Evolutionary conservation across 2,329 filamentous ascomycete genomes (phyloP), one percentile per base, ranked within the genome.

Genomic region (Dactylellina sp.): DNA sequence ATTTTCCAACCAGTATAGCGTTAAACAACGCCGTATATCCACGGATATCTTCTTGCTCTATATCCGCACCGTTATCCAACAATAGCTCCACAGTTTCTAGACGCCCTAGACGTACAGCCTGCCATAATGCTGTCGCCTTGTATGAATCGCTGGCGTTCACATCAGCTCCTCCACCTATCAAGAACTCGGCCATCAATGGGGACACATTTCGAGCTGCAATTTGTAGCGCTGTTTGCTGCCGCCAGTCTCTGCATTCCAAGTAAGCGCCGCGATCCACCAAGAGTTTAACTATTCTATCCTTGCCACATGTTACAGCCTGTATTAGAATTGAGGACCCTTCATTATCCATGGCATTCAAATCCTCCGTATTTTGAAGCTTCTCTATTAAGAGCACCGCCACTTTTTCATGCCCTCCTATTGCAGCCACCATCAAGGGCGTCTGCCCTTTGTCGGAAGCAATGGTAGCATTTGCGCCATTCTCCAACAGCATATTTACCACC

Each of bases 161-260:
- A 14, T 61, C 32, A 6, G 57, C 44, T 5, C 42, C 44, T 14
- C 20, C 40, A 9, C 47, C 11, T 61, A 61, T 24, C 3, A 61
- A 42, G 7, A 61, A 12, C 44, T 25, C 9, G 2, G 28, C 57
- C 2, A 39, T 12, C 42, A 4, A 11, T 18, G 11, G 11, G 20
- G 9, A 16, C 12, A 7, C 42, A 2, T 22, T 18, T 46, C 5
- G 2, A 4, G 42, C 14, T 5, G 42, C 42, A 3, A 9, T 4
- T 2, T n/a, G 20, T 46, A 46, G 42, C n/a, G 42, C 9, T 22
- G 42, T 46, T 22, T 22, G 42, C 5, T 22, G 9, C 11, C 3
- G 3, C 12, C 14, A 3, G 12, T 40, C 12, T 4, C 37, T 40
- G 9, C 4, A 32, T 4, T 32, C 28, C 28, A 32, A 4, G 9